Evolutionary conservation across 2,329 filamentous ascomycete species (phyloP), one percentile per base, ranked within the genome.

Genomic region (Penicillium sp.): DNA sequence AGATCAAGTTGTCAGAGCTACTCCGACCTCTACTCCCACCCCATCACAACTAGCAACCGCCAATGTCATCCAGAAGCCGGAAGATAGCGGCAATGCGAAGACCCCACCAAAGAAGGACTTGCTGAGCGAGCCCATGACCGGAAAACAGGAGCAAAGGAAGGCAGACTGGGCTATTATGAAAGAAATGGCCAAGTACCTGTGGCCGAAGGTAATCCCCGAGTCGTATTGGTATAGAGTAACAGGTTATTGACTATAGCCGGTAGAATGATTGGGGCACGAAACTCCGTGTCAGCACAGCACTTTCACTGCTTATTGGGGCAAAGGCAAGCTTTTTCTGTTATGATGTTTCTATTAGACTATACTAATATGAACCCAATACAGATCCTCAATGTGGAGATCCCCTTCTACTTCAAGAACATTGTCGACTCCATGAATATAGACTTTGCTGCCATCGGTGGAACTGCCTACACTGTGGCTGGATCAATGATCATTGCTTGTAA

Each of bases 121-220:
- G 42, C 82, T 89, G 20, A 77, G 82, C 13, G 81, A 88, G 69
- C 82, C 89, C 59, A 87, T 85, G 1, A 71, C 84, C 69, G 86
- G 85, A 49, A 87, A 86, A 20, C 86, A 92, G 66, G 90, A 97
- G 76, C 95, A 99, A 81, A 86, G 94, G 66, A 95, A 92, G 77
- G 93, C 92, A 9, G 94, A 99, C 71, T 97, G 93, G 93, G 92
- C 92, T 46, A 99, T 99, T 64, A 94, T 99, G 81, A 95, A 89
- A 76, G 93, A 99, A 74, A 97, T 99, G 93, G 87, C 89, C 58
- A 87, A 87, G 60, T 99, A 99, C 74, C 79, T 99, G 22, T 99
- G 94, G 94, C 94, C 94, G 22, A 96, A 94, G 76, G 81, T 80
- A 70, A 58, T 39, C 4, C 20, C 22, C 40, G 6, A 66, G 44